Base-by-base conservation (phyloP, 2,329 filamentous ascomycete species). In the Cryphonectria naterciae region DNA sequence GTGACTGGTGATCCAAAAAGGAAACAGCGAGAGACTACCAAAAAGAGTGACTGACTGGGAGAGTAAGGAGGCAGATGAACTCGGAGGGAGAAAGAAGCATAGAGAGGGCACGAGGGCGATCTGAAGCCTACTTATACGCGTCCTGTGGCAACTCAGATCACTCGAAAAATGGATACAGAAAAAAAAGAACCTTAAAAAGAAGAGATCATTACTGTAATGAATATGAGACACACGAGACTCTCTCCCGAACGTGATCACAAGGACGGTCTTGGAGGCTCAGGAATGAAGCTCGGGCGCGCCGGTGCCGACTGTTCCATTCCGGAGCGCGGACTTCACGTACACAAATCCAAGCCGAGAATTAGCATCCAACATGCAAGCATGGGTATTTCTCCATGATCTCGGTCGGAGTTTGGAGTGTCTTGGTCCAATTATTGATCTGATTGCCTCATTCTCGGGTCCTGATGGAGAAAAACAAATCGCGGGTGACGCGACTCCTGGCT, bases 221-320 rank as follows among this genome's bases (percentile, higher is more conserved):
- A n/a, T 8, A 7, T n/a, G 49, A 56, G 22, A 56, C 35, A 32
- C 28, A 15, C 15, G 32, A 17, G 28, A n/a, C 4, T 58, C 19
- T 28, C 41, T 58, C 37, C 43, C 28, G n/a, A 41, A 28, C 65
- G 65, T 19, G n/a, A 43, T 22, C 39, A 46, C 15, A 25, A 64
- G 25, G 49, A 37, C 49, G 32, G 39, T 11, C 10, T 5, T 15
- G 22, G 5, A 56, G 32, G 52, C n/a, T n/a, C n/a, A 67, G 65
- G 65, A 67, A 67, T 67, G 65, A 19, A 11, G 19, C 5, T 13
- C 22, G 4, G 37, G 54, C 65, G 65, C 65, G 65, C 32, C n/a
- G 37, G 19, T 7, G 52, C 49, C 65, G 52, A 19, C 1, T 15
- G 5, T 5, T 41, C 37, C 32, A 46, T 67, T 46, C 49, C 41